Base-by-base conservation (phyloP, 257 asterid species). In the Thymus quinquecostatus region DNA sequence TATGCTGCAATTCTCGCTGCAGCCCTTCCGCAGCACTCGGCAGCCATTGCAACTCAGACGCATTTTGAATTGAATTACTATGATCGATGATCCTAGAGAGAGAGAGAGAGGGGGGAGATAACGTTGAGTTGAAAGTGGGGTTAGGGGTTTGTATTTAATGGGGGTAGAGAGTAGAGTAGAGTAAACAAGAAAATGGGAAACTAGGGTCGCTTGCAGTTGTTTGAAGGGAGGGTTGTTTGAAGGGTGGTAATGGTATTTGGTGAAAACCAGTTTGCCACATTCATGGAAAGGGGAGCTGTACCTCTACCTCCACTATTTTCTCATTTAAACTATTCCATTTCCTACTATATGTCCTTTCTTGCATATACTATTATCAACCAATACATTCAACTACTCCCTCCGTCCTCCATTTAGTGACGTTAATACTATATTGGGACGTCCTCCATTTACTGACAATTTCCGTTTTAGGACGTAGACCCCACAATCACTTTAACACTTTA, bases 41-140 rank as follows among this genome's bases (percentile, higher is more conserved):
- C 96, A 91, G 29, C 97, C 97, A 62, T 88, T 91, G 49, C 97
- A 91, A 64, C 97, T 91, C 78, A 88, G 81, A 49, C 96, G 89
- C 97, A 91, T 91, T 75, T 65, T 73, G 28, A 28, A 21, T 21
- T 21, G 21, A 21, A 21, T 21, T 21, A 21, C 21, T 21, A 3
- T 8, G 14, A 38, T 21, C 36, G 21, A 40, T 27, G 12, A 0
- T 2, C 8, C 28, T 27, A 63, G 43, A 36, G 64, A 40, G 47
- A 41, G 14, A 70, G 75, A 21, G 56, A 3, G 69, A 6, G 49
- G 12, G 9, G 10, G 6, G 33, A 28, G 71, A 64, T 8, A 51
- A 0, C 3, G 40, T 13, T 13, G 61, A 43, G 60, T 4, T 12
- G 0, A 29, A 62, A 53, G 43, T 2, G 47, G 10, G 64, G 4